Base-by-base conservation (phyloP, 1,284 basidiomycete species). In the Athelia psychrophila region DNA sequence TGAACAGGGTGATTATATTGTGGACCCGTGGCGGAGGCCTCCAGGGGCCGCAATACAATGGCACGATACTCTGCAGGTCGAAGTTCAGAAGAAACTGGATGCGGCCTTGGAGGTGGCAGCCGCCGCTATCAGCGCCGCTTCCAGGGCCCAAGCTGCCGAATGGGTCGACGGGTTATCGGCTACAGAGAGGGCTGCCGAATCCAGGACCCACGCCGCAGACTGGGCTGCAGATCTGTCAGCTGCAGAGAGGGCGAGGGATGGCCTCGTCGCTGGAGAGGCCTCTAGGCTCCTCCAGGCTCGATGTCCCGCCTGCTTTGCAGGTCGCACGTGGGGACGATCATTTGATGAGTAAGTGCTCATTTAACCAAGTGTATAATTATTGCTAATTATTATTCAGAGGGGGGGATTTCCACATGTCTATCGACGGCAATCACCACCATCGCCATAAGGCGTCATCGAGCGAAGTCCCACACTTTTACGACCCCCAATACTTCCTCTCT, bases 221-320 rank as follows among this genome's bases (percentile, higher is more conserved):
- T 12, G 20, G 12, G 12, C 42, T 20, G 20, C 12, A 22, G 10
- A 12, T 44, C 22, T 22, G 12, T 13, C 44, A 23, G n/a, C 44
- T n/a, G 44, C 8, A 5, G 27, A 30, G 27, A 30, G 27, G 6
- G 27, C 27, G 27, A 30, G 27, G 5, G 27, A 5, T 13, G 13
- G 27, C 27, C 13, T 30, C 13, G 27, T 13, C 6, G 13, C 27
- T 6, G 27, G 27, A 24, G n/a, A 46, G 16, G 19, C 22, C 22
- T n/a, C 44, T 10, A 23, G 44, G 23, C 19, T 46, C 8, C 44
- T 46, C 24, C 44, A 46, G n/a, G 10, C 8, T 16, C 9, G 44
- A 27, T 46, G 44, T 20, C 44, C 44, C 24, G 44, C 44, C 16
- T 46, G 44, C 24, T 46, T 46, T 24, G 44, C n/a, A 10, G 44